A percentile compares a stretch with the other conserved stretches of the same genome.
Conservation (phyloP, 495 filamentous ascomycete genomes). For the Daldinia loculata region DNA sequence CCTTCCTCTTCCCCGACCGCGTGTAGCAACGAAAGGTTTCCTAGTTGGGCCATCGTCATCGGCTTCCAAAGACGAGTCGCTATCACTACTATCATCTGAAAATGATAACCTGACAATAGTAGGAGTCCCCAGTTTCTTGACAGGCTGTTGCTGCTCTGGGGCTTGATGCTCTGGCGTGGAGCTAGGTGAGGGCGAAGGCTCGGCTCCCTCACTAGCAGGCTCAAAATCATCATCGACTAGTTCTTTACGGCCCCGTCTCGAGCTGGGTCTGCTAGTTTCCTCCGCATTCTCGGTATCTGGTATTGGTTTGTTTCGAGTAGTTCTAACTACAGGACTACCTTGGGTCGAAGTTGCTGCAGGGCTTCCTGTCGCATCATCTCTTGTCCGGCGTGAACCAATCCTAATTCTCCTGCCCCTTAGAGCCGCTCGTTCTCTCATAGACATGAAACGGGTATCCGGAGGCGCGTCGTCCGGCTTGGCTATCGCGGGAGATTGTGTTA, state of each 20-base stretch:
- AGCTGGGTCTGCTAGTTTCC: constrained; percentile 17
- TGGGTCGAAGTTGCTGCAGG: constrained; percentile 31
- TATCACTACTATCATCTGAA: constrained; percentile 19
- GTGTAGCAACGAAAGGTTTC: constrained; percentile 5
- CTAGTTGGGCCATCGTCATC: constrained; percentile 24
- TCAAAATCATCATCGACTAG: constrained; percentile 49
- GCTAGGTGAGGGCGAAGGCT: constrained; percentile 38
- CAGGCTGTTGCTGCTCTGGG: background rate
- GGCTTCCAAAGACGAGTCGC: constrained; percentile 28
- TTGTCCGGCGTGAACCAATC: constrained; percentile 46
- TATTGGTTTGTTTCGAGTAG: constrained; percentile 3
- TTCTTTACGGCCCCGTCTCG: constrained; percentile 34
- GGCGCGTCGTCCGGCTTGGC: constrained; percentile 5
- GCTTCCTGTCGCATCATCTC: constrained; percentile 16
- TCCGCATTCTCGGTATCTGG: background rate
- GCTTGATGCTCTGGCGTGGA: constrained; percentile 31
- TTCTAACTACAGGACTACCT: constrained; percentile 10
- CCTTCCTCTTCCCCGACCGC: constrained; percentile 38
- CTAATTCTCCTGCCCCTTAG: constrained; percentile 56
- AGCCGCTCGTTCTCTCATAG: constrained; percentile 57
- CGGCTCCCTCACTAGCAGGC: constrained; percentile 40
- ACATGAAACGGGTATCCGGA: constrained; percentile 47
- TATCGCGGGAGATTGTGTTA: constrained; percentile 10
- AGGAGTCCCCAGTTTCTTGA: constrained; percentile 24
- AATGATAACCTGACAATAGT: constrained; percentile 37